These are phyloP conservation scores for Medicago truncatula DNA, from an alignment of 306 rosid species.

Conservation along the genomic window MtrunA17r5.0-ANR NC_053042.1:11401001-11401500, in stretches of 20 bases:
- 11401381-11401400: constrained; percentile 17
- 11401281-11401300: constrained; percentile 17
- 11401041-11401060: no score
- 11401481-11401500: no score
- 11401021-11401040: no score
- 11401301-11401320: not conserved
- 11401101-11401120: no score
- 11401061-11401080: no score
- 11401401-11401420: constrained; percentile 9
- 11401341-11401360: not conserved
- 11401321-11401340: constrained; percentile 23
- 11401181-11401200: constrained; percentile 95
- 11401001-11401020: no score
- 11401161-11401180: constrained; percentile 97
- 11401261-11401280: constrained; percentile 35
- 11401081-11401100: no score
- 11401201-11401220: constrained; percentile 92
- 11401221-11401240: no score
- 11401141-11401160: constrained; percentile 97
- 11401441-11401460: not conserved
- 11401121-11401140: constrained; percentile 36
- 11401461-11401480: no score
- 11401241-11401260: constrained; percentile 45
- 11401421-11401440: constrained; percentile 16
- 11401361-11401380: not conserved